Conservation (phyloP, 2,329 filamentous ascomycete species). For the Metarhizium album region DNA sequence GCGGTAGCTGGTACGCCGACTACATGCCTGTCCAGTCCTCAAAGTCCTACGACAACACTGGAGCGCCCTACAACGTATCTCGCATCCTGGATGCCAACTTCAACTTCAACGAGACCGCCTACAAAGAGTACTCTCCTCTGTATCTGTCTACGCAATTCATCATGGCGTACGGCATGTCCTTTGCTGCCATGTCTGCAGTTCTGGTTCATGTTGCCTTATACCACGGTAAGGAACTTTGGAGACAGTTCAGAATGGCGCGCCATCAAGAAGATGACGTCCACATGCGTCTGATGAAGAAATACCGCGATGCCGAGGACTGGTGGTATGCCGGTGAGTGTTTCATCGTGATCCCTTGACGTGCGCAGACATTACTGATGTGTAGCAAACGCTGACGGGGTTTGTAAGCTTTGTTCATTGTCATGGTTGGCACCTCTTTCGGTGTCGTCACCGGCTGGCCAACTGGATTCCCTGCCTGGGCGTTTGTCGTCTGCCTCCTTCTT, state of each 20-base stretch:
- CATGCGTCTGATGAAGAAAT: conserved; percentile 52
- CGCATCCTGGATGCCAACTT: conserved; percentile 45
- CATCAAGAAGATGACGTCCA: conserved; percentile 48
- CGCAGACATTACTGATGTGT: not conserved
- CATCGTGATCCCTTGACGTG: not conserved
- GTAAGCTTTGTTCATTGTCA: conserved; percentile 36
- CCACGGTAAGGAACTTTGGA: conserved; percentile 43
- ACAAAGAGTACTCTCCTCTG: conserved; percentile 54
- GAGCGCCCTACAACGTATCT: conserved; percentile 45
- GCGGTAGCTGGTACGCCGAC: conserved; percentile 44
- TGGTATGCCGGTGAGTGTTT: conserved; percentile 42
- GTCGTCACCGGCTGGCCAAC: conserved; percentile 46
- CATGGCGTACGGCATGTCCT: conserved; percentile 50
- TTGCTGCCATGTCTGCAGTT: conserved; percentile 55
- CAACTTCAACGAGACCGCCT: conserved; percentile 49
- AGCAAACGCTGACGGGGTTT: not conserved
- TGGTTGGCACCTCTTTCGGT: conserved; percentile 43
- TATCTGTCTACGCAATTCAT: conserved; percentile 54
- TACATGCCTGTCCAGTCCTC: conserved; percentile 52
- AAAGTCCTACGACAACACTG: conserved; percentile 54
- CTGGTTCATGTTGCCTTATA: conserved; percentile 45
- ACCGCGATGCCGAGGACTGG: conserved; percentile 48
- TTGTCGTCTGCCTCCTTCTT: conserved; percentile 44
- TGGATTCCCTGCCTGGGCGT: conserved; percentile 47
- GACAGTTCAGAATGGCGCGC: conserved; percentile 42